These are phyloP conservation scores for Clausena lansium DNA, from an alignment of 345 rosid genomes.

Conservation along the genomic window DNA sequence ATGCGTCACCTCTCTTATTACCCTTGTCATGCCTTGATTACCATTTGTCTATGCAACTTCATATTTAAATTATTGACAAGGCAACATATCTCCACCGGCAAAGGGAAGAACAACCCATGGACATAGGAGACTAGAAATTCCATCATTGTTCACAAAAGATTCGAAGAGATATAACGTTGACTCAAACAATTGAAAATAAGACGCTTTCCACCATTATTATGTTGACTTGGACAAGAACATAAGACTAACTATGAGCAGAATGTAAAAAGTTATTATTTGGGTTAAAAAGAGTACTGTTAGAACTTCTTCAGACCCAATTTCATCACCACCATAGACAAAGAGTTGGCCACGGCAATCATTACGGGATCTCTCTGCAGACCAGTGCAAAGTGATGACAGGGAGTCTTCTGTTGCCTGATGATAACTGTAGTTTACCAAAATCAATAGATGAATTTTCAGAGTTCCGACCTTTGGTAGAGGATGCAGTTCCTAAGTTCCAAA, in stretches of 20 bases:
- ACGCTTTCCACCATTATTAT: neutral
- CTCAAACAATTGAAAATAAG: neutral
- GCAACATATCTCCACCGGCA: neutral
- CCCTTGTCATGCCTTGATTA: slow-evolving; percentile 1
- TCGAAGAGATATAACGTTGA: neutral
- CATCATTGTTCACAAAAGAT: neutral
- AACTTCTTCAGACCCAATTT: slow-evolving; percentile 83
- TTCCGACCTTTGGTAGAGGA: slow-evolving; percentile 36
- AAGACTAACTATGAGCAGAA: neutral
- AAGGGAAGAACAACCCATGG: neutral
- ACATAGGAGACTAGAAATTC: neutral
- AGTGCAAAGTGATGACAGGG: slow-evolving; percentile 74
- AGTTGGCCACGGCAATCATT: slow-evolving; percentile 56
- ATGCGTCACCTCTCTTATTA: neutral
- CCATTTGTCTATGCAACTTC: neutral
- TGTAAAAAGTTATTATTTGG: slow-evolving; percentile 10
- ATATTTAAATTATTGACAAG: neutral
- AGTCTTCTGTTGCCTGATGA: slow-evolving; percentile 70
- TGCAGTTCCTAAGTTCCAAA: slow-evolving; percentile 56
- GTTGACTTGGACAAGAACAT: neutral
- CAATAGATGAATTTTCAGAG: slow-evolving; percentile 39
- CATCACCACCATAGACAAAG: slow-evolving; percentile 84
- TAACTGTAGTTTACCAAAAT: slow-evolving; percentile 65
- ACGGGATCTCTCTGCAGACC: slow-evolving; percentile 49
- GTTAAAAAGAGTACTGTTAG: slow-evolving; percentile 51